Conservation (phyloP, 352 stramenopile genomes). For the Phytophthora quininea region DNA sequence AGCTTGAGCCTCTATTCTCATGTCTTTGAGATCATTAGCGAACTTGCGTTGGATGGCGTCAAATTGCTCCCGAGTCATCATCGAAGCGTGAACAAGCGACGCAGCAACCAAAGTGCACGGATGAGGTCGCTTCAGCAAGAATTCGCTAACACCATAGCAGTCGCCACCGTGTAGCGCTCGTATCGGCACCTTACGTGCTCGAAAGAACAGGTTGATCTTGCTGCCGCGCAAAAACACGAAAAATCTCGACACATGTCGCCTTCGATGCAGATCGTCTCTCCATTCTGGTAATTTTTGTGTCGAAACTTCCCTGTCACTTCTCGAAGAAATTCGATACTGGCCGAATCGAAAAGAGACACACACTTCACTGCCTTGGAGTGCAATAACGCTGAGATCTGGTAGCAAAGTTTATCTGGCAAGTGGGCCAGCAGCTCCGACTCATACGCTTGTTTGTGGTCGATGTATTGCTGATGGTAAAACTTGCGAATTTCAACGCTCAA, state of each 20-base stretch:
- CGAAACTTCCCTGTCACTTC: slow-evolving; percentile 75
- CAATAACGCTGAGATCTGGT: slow-evolving; percentile 65
- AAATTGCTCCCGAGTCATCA: slow-evolving; percentile 70
- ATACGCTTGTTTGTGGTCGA: slow-evolving; percentile 56
- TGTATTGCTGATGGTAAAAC: slow-evolving; percentile 68
- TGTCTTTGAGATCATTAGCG: slow-evolving; percentile 44
- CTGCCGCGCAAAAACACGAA: slow-evolving; percentile 50
- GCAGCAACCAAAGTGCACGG: slow-evolving; percentile 44
- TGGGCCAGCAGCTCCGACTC: slow-evolving; percentile 61
- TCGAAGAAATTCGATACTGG: slow-evolving; percentile 56
- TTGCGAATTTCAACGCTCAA: slow-evolving; percentile 56
- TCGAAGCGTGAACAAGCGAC: slow-evolving; percentile 49
- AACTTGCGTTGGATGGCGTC: slow-evolving; percentile 56
- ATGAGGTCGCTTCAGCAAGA: slow-evolving; percentile 47
- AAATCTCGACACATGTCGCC: slow-evolving; percentile 69
- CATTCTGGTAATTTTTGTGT: slow-evolving; percentile 65
- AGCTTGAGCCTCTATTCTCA: slow-evolving; percentile 37
- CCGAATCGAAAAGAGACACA: slow-evolving; percentile 53
- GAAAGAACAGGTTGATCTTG: slow-evolving; percentile 52
- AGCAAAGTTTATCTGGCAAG: slow-evolving; percentile 66
- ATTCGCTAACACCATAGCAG: slow-evolving; percentile 66
- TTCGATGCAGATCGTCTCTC: slow-evolving; percentile 62
- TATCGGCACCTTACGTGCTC: background rate
- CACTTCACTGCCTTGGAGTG: slow-evolving; percentile 52
- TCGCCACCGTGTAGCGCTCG: slow-evolving; percentile 36